phyloP scores from a whole-genome alignment of 352 stramenopile species.

The Phytophthora tubulina region DNA sequence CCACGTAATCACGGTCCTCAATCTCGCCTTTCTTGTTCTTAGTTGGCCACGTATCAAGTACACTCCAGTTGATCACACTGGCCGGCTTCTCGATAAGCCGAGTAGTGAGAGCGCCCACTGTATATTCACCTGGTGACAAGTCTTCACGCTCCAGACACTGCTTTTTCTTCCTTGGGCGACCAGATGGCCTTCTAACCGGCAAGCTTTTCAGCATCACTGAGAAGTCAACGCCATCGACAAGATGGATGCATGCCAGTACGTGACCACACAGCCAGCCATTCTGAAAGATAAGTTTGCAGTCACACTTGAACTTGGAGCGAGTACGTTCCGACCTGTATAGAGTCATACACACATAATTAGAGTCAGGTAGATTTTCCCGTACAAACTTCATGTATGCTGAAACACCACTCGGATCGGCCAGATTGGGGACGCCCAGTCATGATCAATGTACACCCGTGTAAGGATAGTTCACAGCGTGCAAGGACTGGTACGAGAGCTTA shows the following conservation, averaged over 20 bases:
- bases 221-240: neutral
- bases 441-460: neutral
- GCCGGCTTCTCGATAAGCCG: neutral
- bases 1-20: neutral
- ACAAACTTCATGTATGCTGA: neutral
- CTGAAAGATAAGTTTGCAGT: slow-evolving; percentile 6
- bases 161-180: neutral
- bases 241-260: neutral
- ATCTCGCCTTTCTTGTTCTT: neutral
- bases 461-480: neutral
- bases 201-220: neutral
- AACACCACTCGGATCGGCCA: neutral
- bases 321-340: neutral
- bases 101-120: neutral
- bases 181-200: neutral
- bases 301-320: slow-evolving; percentile 6
- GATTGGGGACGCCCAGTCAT: too few species aligned
- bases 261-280: slow-evolving; percentile 1
- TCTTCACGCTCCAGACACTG: neutral
- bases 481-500: neutral
- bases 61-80: neutral
- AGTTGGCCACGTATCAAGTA: neutral
- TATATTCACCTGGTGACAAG: neutral
- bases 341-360: neutral
- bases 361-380: too few species aligned